phyloP scores from a whole-genome alignment of 805 yeast species.

The Candida yuanshanica region DNA sequence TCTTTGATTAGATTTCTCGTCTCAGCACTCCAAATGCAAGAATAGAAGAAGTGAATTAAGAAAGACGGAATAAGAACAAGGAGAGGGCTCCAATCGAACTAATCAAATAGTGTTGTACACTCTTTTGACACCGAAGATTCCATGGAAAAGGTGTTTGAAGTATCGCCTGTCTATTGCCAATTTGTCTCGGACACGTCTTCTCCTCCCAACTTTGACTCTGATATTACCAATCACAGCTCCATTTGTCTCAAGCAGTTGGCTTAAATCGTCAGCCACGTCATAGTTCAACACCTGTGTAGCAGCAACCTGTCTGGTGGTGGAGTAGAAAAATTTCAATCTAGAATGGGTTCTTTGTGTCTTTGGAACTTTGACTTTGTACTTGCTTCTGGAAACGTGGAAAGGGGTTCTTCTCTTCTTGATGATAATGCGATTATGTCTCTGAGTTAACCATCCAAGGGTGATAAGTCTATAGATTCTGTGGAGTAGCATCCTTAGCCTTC shows the following conservation, averaged over 20 bases:
- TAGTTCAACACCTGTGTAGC: slow-evolving; percentile 14
- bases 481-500: slow-evolving; percentile 14
- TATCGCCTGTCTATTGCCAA: neutral
- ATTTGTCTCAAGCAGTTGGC: neutral
- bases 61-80: no score
- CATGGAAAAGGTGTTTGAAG: neutral
- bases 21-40: no score
- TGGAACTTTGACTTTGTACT: slow-evolving; percentile 20
- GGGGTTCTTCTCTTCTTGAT: slow-evolving; percentile 19
- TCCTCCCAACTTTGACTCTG: neutral
- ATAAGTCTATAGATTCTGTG: slow-evolving; percentile 11
- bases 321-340: neutral
- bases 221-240: neutral
- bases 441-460: slow-evolving; percentile 15
- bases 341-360: neutral
- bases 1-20: no score
- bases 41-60: no score
- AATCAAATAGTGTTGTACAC: neutral
- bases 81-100: no score
- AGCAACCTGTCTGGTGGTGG: slow-evolving; percentile 5
- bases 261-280: slow-evolving; percentile 3
- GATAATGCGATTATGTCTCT: slow-evolving; percentile 6
- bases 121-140: neutral
- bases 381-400: slow-evolving; percentile 17
- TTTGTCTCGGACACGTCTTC: neutral